These are phyloP conservation scores for Globisporangium alternatum DNA, from an alignment of 352 stramenopile genomes.

Conservation along the genomic window DNA sequence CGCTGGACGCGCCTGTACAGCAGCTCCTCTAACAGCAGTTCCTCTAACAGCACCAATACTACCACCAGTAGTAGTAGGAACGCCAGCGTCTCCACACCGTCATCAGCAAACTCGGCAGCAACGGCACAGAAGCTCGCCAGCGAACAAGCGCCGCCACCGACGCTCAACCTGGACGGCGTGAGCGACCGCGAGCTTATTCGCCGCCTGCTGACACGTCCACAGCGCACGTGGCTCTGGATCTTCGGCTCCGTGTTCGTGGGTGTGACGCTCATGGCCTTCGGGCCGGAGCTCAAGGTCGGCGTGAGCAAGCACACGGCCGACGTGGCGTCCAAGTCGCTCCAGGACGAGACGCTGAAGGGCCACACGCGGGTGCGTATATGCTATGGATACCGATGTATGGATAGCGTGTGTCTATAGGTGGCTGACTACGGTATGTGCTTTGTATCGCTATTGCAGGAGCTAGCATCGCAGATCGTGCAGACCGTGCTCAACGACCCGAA, in stretches of 20 bases:
- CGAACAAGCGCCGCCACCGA: background rate
- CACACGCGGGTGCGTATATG: slow-evolving; percentile 39
- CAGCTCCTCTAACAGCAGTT: background rate
- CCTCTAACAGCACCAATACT: background rate
- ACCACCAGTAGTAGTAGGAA: background rate
- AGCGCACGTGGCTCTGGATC: slow-evolving; percentile 61
- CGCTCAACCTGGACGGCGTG: slow-evolving; percentile 21
- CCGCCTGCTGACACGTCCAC: slow-evolving; percentile 37
- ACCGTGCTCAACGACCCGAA: slow-evolving; percentile 85
- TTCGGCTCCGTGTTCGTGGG: slow-evolving; percentile 33
- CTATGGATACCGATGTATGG: background rate
- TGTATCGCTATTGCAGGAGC: slow-evolving; percentile 23
- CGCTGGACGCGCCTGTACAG: background rate
- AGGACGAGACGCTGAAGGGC: slow-evolving; percentile 77
- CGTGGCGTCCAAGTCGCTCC: slow-evolving; percentile 74
- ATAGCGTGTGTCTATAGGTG: background rate
- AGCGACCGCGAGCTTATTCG: slow-evolving; percentile 43
- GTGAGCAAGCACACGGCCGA: slow-evolving; percentile 83
- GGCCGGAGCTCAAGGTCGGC: slow-evolving; percentile 69
- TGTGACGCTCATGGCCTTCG: slow-evolving; percentile 68
- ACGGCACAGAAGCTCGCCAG: background rate
- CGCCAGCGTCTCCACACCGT: background rate
- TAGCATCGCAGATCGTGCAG: slow-evolving; percentile 85
- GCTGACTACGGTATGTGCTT: slow-evolving; percentile 1
- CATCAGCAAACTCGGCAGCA: background rate